phyloP scores from a whole-genome alignment of 2,329 filamentous ascomycete species.

The Reticulascus tulasneorum region DNA sequence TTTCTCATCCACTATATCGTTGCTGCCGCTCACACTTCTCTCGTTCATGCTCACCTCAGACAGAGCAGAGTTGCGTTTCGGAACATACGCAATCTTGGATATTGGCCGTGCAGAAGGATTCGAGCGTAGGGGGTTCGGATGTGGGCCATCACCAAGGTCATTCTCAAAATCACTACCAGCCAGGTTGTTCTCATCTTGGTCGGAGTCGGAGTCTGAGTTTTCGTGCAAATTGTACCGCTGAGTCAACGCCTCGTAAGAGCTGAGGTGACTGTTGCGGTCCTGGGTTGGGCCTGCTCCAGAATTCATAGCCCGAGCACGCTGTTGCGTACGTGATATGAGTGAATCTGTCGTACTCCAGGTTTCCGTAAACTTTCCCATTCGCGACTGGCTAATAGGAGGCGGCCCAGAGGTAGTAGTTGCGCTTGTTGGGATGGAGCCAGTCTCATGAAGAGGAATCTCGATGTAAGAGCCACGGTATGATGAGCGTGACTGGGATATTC shows the following conservation, averaged over 20 bases:
- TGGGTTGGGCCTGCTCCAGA: conserved; percentile 28
- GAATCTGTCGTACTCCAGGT: conserved; percentile 53
- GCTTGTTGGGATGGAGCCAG: conserved; percentile 4
- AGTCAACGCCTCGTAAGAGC: conserved; percentile 42
- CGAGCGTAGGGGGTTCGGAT: conserved; percentile 51
- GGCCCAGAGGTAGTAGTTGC: conserved; percentile 10
- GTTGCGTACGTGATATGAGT: conserved; percentile 49
- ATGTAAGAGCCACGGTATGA: conserved; percentile 42
- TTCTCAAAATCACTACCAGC: conserved; percentile 20
- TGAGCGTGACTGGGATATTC: conserved; percentile 36
- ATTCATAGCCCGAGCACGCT: conserved; percentile 42
- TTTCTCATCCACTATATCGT: conserved; percentile 42
- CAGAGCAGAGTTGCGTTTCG: conserved; percentile 29
- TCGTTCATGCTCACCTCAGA: conserved; percentile 43
- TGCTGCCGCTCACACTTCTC: conserved; percentile 36
- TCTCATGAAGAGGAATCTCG: conserved; percentile 44
- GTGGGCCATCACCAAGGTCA: conserved; percentile 18
- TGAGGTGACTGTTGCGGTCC: conserved; percentile 22
- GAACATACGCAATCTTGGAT: conserved; percentile 26
- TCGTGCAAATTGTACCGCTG: conserved; percentile 40
- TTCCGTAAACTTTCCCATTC: conserved; percentile 47
- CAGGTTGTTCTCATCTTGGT: conserved; percentile 29
- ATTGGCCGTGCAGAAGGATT: conserved; percentile 34
- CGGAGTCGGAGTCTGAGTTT: conserved; percentile 36
- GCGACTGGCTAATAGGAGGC: conserved; percentile 23